Conservation (phyloP, 106 monocot species). For the Dendrobium catenatum region DNA sequence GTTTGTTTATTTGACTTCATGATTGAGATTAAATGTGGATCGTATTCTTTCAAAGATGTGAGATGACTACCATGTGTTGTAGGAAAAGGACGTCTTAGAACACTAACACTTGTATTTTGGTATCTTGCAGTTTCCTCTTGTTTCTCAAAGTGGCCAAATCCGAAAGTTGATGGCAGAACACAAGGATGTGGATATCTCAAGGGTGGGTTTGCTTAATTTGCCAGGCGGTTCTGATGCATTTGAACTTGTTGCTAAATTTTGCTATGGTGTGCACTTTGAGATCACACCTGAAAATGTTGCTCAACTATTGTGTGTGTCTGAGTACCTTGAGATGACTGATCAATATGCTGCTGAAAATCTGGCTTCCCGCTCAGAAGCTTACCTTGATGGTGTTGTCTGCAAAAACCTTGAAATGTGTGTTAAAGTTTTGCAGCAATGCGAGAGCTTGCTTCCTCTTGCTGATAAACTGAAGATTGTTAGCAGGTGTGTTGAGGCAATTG, state of each 20-base stretch:
- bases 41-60: neutral
- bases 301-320: constrained; percentile 39
- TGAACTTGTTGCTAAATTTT: constrained; percentile 54
- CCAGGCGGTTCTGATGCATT: constrained; percentile 44
- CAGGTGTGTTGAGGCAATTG: constrained; percentile 49
- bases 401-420: constrained; percentile 55
- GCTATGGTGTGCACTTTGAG: constrained; percentile 62
- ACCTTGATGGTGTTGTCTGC: constrained; percentile 35
- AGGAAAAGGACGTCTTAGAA: neutral
- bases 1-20: neutral
- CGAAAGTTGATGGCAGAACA: constrained; percentile 39
- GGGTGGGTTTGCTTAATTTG: constrained; percentile 30
- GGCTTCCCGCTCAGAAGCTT: constrained; percentile 28
- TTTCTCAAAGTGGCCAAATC: constrained; percentile 51
- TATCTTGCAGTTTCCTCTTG: constrained; percentile 52
- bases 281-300: constrained; percentile 45
- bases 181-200: constrained; percentile 24
- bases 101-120: neutral
- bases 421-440: constrained; percentile 46
- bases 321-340: constrained; percentile 64
- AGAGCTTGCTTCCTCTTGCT: constrained; percentile 42
- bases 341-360: constrained; percentile 43
- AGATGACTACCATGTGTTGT: neutral
- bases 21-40: neutral
- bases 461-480: constrained; percentile 49